Evolutionary conservation across 108 stramenopile species (phyloP).

Genomic region (Craspedostauros australis): DNA sequence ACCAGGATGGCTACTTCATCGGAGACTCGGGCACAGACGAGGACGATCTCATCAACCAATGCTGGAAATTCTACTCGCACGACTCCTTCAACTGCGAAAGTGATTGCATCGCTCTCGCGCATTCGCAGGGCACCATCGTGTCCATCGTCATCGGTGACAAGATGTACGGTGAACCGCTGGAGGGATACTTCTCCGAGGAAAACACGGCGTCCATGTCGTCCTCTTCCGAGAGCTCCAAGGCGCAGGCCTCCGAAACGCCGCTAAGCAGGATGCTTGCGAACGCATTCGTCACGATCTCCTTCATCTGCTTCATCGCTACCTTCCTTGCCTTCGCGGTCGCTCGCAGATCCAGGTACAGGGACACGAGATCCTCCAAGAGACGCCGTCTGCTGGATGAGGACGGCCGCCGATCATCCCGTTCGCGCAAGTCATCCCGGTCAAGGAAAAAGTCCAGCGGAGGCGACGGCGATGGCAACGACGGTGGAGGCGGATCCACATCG

Average conservation of each 20-base stretch:
- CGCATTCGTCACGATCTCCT: slow-evolving; percentile 57
- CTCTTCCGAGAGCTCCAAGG: background rate
- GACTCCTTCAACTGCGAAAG: slow-evolving; percentile 65
- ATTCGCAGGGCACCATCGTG: slow-evolving; percentile 68
- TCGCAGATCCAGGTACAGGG: slow-evolving; percentile 63
- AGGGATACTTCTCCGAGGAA: slow-evolving; percentile 27
- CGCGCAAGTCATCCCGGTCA: slow-evolving; percentile 25
- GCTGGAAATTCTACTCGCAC: slow-evolving; percentile 88
- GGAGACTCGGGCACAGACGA: slow-evolving; percentile 78
- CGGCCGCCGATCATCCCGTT: slow-evolving; percentile 18
- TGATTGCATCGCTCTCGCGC: slow-evolving; percentile 65
- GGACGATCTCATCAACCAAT: slow-evolving; percentile 87
- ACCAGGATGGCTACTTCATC: slow-evolving; percentile 86
- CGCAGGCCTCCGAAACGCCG: slow-evolving; percentile 23
- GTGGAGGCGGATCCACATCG: slow-evolving; percentile 21
- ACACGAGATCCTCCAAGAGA: slow-evolving; percentile 36
- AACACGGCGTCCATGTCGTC: slow-evolving; percentile 2
- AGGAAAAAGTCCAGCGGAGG: slow-evolving; percentile 13
- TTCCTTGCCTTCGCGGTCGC: slow-evolving; percentile 85
- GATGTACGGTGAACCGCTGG: slow-evolving; percentile 39
- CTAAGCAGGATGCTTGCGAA: slow-evolving; percentile 66
- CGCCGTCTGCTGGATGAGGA: slow-evolving; percentile 64
- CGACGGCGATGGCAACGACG: slow-evolving; percentile 19
- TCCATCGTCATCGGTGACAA: slow-evolving; percentile 44
- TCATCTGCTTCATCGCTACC: slow-evolving; percentile 76